A percentile compares a stretch with the other conserved stretches of the same genome.
These are phyloP conservation scores for Penicillium sp. DNA, from an alignment of 2,329 filamentous ascomycete genomes.

Conservation along the genomic window DNA sequence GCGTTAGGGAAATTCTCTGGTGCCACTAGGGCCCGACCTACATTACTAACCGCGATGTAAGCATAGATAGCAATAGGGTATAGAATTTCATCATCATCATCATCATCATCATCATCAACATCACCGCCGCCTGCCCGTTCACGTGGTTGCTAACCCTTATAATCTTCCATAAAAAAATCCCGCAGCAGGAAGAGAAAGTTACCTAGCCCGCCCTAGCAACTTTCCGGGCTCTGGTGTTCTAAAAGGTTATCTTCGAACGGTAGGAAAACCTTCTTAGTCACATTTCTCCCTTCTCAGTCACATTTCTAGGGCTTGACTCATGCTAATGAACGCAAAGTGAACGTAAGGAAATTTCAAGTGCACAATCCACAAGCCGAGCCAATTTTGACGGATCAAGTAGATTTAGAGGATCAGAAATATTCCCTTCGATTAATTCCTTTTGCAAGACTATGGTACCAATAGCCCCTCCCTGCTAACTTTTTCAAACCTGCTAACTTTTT, in stretches of 20 bases:
- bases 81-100: too few relatives aligned
- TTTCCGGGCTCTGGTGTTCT: neutral
- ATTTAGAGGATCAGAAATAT: neutral
- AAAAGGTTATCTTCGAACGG: neutral
- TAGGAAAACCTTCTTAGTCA: neutral
- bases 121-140: too few relatives aligned
- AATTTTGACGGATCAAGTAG: neutral
- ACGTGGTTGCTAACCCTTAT: too few relatives aligned
- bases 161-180: too few relatives aligned
- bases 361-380: neutral
- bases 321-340: neutral
- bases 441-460: neutral
- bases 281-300: neutral
- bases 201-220: neutral
- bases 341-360: neutral
- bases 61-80: too few relatives aligned
- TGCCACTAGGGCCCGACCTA: too few relatives aligned
- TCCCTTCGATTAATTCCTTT: neutral
- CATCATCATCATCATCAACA: too few relatives aligned
- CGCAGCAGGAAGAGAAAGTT: neutral
- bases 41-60: too few relatives aligned
- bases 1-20: too few relatives aligned
- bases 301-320: neutral
- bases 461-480: too few relatives aligned
- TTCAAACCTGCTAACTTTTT: too few relatives aligned